Percentiles rank a stretch among this genome's conserved stretches.
phyloP scores from a whole-genome alignment of 108 stramenopile species.

The Halocafeteria seosinensis region DNA sequence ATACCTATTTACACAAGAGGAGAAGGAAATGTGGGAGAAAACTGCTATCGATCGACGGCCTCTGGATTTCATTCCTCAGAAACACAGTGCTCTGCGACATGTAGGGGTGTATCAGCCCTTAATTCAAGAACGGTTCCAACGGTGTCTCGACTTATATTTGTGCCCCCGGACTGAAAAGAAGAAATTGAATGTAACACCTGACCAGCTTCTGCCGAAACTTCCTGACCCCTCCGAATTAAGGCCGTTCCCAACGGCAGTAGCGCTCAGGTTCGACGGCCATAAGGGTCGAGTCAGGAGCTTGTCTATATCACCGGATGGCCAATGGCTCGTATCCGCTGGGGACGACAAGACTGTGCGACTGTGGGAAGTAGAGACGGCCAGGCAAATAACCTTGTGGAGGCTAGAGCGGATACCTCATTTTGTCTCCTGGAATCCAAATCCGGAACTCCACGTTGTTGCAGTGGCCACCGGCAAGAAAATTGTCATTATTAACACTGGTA shows the following conservation, averaged over 20 bases:
- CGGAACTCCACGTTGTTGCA: slow-evolving; percentile 56
- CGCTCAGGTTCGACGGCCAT: slow-evolving; percentile 61
- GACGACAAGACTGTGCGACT: slow-evolving; percentile 67
- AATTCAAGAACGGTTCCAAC: slow-evolving; percentile 83
- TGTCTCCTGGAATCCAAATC: slow-evolving; percentile 74
- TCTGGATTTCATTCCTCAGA: slow-evolving; percentile 69
- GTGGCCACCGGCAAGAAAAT: slow-evolving; percentile 13
- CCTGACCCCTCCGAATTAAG: slow-evolving; percentile 75
- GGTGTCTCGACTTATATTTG: slow-evolving; percentile 93
- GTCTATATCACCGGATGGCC: slow-evolving; percentile 69
- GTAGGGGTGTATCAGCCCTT: slow-evolving; percentile 80
- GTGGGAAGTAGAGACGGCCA: slow-evolving; percentile 80
- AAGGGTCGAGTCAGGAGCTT: slow-evolving; percentile 51
- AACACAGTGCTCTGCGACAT: slow-evolving; percentile 59
- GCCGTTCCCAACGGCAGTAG: slow-evolving; percentile 81
- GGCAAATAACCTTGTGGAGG: slow-evolving; percentile 8
- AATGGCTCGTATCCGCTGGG: slow-evolving; percentile 75
- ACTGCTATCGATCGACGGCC: slow-evolving; percentile 71
- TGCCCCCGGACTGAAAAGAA: slow-evolving; percentile 82
- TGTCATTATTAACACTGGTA: background rate
- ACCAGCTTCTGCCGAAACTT: slow-evolving; percentile 76
- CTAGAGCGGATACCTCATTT: slow-evolving; percentile 34
- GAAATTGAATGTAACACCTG: slow-evolving; percentile 76
- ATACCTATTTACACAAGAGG: slow-evolving; percentile 79
- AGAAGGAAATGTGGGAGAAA: slow-evolving; percentile 68